Conservation (phyloP, 2,329 filamentous ascomycete species). For the Aureobasidium pullulans region DNA sequence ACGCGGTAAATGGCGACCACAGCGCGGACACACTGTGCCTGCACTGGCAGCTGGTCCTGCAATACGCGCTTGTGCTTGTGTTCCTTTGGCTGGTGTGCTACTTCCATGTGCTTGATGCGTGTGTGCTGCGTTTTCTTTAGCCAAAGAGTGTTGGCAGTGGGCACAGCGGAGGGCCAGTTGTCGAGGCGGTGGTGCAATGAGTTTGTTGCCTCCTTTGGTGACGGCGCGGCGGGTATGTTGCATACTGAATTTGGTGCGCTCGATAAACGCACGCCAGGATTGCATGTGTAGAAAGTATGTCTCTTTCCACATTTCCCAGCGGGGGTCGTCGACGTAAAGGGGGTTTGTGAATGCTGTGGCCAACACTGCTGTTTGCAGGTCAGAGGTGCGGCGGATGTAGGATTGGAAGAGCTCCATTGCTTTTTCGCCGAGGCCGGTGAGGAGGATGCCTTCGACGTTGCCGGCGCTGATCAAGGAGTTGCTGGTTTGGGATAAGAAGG, state of each 20-base stretch:
- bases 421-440: constrained; percentile 67
- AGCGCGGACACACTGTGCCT: constrained; percentile 52
- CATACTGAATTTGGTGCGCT: constrained; percentile 70
- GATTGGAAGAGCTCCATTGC: constrained; percentile 68
- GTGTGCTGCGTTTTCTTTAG: constrained; percentile 28
- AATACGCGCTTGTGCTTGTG: constrained; percentile 21
- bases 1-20: constrained; percentile 55
- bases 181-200: constrained; percentile 56
- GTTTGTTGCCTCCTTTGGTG: constrained; percentile 55
- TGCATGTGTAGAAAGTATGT: constrained; percentile 64
- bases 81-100: constrained; percentile 15
- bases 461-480: constrained; percentile 55
- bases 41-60: constrained; percentile 24
- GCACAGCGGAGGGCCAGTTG: constrained; percentile 70
- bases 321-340: constrained; percentile 67
- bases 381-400: constrained; percentile 67
- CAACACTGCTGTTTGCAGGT: constrained; percentile 71
- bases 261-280: constrained; percentile 62
- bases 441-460: constrained; percentile 68
- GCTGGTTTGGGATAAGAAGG: constrained; percentile 47
- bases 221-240: constrained; percentile 63
- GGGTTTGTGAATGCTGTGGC: constrained; percentile 68
- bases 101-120: constrained; percentile 17
- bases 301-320: constrained; percentile 71
- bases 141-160: constrained; percentile 58